Percentiles rank a stretch among this genome's conserved stretches.
Conservation (phyloP, 2,329 filamentous ascomycete genomes). For the Plenodomus biglobosus region DNA sequence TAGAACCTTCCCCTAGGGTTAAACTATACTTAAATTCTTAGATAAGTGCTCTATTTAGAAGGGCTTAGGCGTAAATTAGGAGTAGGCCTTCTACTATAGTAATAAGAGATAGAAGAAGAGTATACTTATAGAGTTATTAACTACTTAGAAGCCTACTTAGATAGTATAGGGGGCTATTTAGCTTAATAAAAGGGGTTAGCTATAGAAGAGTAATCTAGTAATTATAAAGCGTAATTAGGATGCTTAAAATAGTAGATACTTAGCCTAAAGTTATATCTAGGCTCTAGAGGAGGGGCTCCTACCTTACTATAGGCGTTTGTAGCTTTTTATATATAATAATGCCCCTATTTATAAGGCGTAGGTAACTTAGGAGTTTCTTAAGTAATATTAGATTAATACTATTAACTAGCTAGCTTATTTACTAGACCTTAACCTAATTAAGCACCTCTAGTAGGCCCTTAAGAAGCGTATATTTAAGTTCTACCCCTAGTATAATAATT, state of each 20-base stretch:
- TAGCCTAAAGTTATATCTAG: slow-evolving; percentile 11
- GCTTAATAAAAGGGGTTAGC: slow-evolving; percentile 4
- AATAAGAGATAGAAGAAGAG: slow-evolving; percentile 16
- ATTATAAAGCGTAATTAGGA: slow-evolving; percentile 14
- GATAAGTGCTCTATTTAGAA: slow-evolving; percentile 11
- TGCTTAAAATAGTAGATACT: slow-evolving; percentile 8
- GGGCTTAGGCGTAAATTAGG: background rate
- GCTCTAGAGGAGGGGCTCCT: slow-evolving; percentile 12
- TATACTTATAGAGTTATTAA: slow-evolving; percentile 15
- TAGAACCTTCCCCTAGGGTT: slow-evolving; percentile 3
- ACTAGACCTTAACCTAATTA: slow-evolving; percentile 33
- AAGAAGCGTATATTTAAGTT: slow-evolving; percentile 23
- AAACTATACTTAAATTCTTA: slow-evolving; percentile 8
- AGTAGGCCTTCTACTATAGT: slow-evolving; percentile 1
- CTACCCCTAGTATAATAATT: slow-evolving; percentile 17
- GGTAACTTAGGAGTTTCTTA: slow-evolving; percentile 12
- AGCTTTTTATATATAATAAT: slow-evolving; percentile 27
- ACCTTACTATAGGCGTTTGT: slow-evolving; percentile 2
- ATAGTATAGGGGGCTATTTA: slow-evolving; percentile 23
- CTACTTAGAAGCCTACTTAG: slow-evolving; percentile 2
- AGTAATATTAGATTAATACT: slow-evolving; percentile 10
- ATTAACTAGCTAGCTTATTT: slow-evolving; percentile 24
- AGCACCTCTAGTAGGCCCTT: slow-evolving; percentile 25
- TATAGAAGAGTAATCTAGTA: slow-evolving; percentile 3
- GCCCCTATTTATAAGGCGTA: slow-evolving; percentile 19